Base-by-base conservation (phyloP, 2,329 filamentous ascomycete species). In the Fusarium sp. region DNA sequence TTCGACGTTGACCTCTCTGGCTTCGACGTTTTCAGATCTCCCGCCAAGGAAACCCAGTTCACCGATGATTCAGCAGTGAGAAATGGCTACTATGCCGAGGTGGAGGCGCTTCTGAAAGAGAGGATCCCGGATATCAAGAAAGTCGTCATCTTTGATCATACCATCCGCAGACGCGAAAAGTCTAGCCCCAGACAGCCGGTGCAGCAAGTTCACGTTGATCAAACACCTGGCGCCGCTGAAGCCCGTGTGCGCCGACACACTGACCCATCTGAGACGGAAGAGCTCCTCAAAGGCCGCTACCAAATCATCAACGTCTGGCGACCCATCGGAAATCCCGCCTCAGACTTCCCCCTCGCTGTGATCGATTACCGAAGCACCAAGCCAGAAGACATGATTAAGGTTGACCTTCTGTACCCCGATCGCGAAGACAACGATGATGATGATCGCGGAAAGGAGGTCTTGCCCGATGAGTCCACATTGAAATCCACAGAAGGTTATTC, bases 101-200 rank as follows among this genome's bases (percentile, higher is more conserved):
- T 91, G 2, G 87, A 91, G 69, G 75, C 78, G 0, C 77, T 91
- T 2, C 79, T 92, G 3, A 82, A 83, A 13, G 77, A 82, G 30
- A 85, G 85, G 44, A 80, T 91, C 1, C 81, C 84, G 0, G 85
- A 83, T 0, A 80, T 89, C 53, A 86, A 85, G 55, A 88, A 88
- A 63, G 84, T 92, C 12, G 83, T 88, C 62, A 89, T 92, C 61
- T 92, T 92, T 75, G 90, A 92, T 77, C 90, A 92, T 76, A 92
- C 90, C 0, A 89, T 92, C 69, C 85, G 90, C 3, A 80, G 85
- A 8, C 80, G 85, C 20, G 77, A 81, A 3, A 84, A 85, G n/a
- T 76, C 80, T 2, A 81, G 88, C 0, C 83, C 88, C 0, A 83
- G 90, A 8, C 86, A 87, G 66, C 91, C 91, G 0, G 89, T 92